phyloP scores from a whole-genome alignment of 176 grass and related monocot genomes.

The Carex parvula region DNA sequence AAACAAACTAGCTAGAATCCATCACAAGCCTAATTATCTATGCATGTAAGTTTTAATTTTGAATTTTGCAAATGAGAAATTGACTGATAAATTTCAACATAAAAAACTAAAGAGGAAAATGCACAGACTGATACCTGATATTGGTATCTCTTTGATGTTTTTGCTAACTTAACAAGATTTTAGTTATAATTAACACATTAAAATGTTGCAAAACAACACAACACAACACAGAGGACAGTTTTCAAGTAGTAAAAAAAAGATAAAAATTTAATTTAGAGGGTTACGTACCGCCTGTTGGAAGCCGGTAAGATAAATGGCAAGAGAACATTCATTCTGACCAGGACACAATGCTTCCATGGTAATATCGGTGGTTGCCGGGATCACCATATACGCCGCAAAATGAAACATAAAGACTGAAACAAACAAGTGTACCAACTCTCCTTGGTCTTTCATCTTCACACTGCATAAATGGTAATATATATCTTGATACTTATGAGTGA shows the following conservation, averaged over 20 bases:
- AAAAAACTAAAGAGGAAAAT: background rate
- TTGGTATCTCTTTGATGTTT: background rate
- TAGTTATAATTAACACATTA: background rate
- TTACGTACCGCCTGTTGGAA: conserved; percentile 56
- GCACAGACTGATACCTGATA: background rate
- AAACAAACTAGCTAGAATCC: background rate
- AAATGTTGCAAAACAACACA: background rate
- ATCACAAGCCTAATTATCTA: background rate
- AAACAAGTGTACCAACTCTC: conserved; percentile 55
- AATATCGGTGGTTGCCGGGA: conserved; percentile 68
- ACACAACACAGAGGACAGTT: background rate
- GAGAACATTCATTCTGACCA: conserved; percentile 66
- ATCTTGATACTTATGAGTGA: too few relatives aligned
- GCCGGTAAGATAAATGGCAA: conserved; percentile 80
- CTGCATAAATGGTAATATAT: background rate
- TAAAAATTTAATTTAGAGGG: background rate
- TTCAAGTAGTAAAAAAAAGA: background rate
- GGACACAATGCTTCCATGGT: conserved; percentile 74
- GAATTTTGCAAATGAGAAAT: background rate
- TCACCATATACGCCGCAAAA: conserved; percentile 77
- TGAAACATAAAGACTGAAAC: conserved; percentile 58
- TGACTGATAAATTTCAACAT: background rate
- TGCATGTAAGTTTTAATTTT: background rate
- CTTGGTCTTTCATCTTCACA: conserved; percentile 47
- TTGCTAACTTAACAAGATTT: background rate